A percentile compares a stretch with the other conserved stretches of the same genome.
Conservation (phyloP, 2,329 filamentous ascomycete genomes). For the Pseudogymnoascus sp. region DNA sequence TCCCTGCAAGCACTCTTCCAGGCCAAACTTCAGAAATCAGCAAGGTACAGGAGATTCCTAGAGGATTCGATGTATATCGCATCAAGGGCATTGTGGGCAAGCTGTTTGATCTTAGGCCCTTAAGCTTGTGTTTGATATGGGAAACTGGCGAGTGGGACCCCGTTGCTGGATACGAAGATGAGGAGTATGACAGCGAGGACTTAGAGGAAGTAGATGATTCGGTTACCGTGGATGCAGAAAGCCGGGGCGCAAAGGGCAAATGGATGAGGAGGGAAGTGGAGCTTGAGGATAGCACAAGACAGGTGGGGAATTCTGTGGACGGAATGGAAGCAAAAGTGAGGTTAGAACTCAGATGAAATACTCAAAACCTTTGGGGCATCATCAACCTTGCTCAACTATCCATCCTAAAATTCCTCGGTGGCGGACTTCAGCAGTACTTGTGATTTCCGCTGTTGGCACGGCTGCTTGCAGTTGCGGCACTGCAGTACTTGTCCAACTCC, state of each 20-base stretch:
- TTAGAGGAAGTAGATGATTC: constrained; percentile 40
- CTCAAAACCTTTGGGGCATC: background rate
- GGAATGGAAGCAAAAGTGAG: constrained; percentile 62
- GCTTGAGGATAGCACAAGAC: constrained; percentile 69
- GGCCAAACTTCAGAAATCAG: constrained; percentile 17
- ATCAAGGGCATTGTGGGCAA: constrained; percentile 72
- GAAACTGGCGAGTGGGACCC: constrained; percentile 90
- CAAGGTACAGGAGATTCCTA: constrained; percentile 50
- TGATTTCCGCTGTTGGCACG: background rate
- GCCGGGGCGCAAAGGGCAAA: constrained; percentile 37
- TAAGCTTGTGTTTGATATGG: constrained; percentile 65
- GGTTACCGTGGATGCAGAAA: constrained; percentile 10
- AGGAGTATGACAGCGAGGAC: constrained; percentile 47
- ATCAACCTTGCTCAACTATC: background rate
- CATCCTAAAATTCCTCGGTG: background rate
- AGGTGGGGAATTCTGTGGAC: constrained; percentile 79
- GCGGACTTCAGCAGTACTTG: background rate
- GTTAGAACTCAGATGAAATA: constrained; percentile 44
- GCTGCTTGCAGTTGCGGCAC: background rate
- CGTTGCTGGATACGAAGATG: constrained; percentile 54
- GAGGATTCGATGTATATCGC: constrained; percentile 70
- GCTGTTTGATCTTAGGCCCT: constrained; percentile 58
- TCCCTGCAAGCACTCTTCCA: constrained; percentile 16
- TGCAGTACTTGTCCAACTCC: background rate
- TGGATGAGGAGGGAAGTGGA: constrained; percentile 76